Base-by-base conservation (phyloP, 2,329 filamentous ascomycete species). In the Tolypocladium sp. region DNA sequence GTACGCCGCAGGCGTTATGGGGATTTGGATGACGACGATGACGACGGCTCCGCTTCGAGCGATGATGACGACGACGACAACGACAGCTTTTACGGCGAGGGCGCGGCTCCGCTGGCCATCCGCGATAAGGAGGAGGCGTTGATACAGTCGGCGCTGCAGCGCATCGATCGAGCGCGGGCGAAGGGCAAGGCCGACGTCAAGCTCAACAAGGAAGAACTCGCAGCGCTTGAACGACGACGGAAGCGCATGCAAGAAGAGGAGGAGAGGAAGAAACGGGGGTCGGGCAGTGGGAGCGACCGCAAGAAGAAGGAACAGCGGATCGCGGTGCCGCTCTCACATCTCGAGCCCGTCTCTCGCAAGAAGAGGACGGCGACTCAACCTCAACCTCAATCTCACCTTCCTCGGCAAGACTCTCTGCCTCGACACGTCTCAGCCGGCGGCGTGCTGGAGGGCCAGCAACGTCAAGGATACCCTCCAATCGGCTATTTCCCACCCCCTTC, bases 161-260 rank as follows among this genome's bases (percentile, higher is more conserved):
- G 91, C 64, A 95, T 97, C 69, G 84, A 87, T 63, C 83, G 86
- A 64, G 91, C 92, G 20, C 86, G 90, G 70, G 84, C 84, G 63
- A 85, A 85, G 68, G 92, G 92, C 63, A 88, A 87, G 72, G 79
- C 82, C 52, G 90, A 95, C 59, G 90, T 97, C 59, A 89, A 87
- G 70, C 81, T 97, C 63, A 91, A 83, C 65, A 83, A 87, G 67
- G 85, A 89, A 58, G 92, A 97, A 72, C 78, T 96, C 66, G 88
- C 87, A 62, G 92, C 91, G 54, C 79, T 96, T 65, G 88, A 93
- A 69, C 83, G 86, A 63, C 80, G 82, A 67, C 77, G 82, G 62
- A 83, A 85, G 70, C 83, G 87, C 60, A 76, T 85, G 66, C 77
- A 81, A 64, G 77, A 77, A 40, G 75, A 78, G 57, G 71, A 74